These are phyloP conservation scores for Cercospora zeae-maydis DNA, from an alignment of 2,329 filamentous ascomycete genomes.

Conservation along the genomic window DNA sequence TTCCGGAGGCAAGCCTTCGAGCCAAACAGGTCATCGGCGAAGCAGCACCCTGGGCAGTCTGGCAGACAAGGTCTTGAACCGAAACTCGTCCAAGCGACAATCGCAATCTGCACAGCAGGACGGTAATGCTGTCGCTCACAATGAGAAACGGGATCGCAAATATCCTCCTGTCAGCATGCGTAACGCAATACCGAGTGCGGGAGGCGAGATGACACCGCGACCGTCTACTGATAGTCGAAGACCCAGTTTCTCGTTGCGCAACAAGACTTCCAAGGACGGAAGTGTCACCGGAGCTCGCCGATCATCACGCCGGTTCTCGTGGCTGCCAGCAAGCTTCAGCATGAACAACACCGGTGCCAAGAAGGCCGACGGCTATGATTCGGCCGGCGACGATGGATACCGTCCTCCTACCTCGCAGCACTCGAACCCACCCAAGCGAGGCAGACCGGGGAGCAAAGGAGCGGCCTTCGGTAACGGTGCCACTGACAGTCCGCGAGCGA, in stretches of 20 bases:
- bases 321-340: slow-evolving; percentile 49
- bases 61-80: slow-evolving; percentile 78
- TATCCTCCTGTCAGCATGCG: slow-evolving; percentile 94
- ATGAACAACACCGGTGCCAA: slow-evolving; percentile 41
- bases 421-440: slow-evolving; percentile 30
- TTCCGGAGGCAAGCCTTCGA: slow-evolving; percentile 64
- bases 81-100: slow-evolving; percentile 47
- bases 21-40: slow-evolving; percentile 65
- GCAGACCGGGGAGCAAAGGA: slow-evolving; percentile 37
- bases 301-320: slow-evolving; percentile 48
- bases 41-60: slow-evolving; percentile 56
- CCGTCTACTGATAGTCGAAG: slow-evolving; percentile 49
- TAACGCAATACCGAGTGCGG: slow-evolving; percentile 59
- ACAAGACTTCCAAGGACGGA: slow-evolving; percentile 43
- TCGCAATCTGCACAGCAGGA: slow-evolving; percentile 38
- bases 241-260: slow-evolving; percentile 49
- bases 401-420: slow-evolving; percentile 25
- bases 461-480: slow-evolving; percentile 46
- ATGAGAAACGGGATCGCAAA: slow-evolving; percentile 61
- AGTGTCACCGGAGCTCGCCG: slow-evolving; percentile 35
- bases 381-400: slow-evolving; percentile 31
- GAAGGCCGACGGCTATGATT: slow-evolving; percentile 37
- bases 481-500: slow-evolving; percentile 44
- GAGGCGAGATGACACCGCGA: slow-evolving; percentile 49
- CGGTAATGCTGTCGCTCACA: slow-evolving; percentile 42